Base-by-base conservation (phyloP, 352 stramenopile genomes). In the Phytophthora podocarpi region DNA sequence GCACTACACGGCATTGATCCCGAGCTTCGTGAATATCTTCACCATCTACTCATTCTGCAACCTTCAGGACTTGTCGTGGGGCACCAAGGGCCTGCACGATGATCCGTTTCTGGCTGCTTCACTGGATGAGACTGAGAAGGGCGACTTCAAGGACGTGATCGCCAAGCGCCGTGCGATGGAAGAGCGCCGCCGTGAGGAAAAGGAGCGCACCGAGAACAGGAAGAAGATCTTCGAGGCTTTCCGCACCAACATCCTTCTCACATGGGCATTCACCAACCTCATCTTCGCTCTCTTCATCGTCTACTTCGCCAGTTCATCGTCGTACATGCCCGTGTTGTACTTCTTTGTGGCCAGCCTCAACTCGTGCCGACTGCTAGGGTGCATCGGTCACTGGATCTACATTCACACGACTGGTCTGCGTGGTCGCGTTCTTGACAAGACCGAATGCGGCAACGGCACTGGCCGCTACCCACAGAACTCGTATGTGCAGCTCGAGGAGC, bases 1-100 rank as follows among this genome's bases (percentile, higher is more conserved):
- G 56, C 89, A 96, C 68, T 97, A 95, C 74, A 92, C 82, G 41
- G 77, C 85, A 15, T 60, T 97, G 39, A 89, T 94, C 48, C 89
- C 89, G 26, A 93, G 80, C 41, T 96, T 96, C 42, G 84, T 97
- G 28, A 96, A 94, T 66, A 95, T 95, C 45, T 91, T 95, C 47
- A 91, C 82, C 20, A 91, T 96, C 52, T 96, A 95, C 80, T 93
- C 85, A 47, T 95, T 94, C 67, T 96, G 83, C 55, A 95, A 95
- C 72, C 69, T 96, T 24, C 86, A 96, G 27, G 82, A 96, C 52
- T 69, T 96, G 47, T 94, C 82, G 12, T 96, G 88, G 88, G 88
- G 88, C 7, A 96, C 85, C 1, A 93, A 92, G 43, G 87, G 87
- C 0, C 56, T 94, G 21, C 59, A 71, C 24, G 64, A 83, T 21